Evolutionary conservation across 2,329 filamentous ascomycete genomes (phyloP).

Genomic region (Malbranchea cinnamomea): DNA sequence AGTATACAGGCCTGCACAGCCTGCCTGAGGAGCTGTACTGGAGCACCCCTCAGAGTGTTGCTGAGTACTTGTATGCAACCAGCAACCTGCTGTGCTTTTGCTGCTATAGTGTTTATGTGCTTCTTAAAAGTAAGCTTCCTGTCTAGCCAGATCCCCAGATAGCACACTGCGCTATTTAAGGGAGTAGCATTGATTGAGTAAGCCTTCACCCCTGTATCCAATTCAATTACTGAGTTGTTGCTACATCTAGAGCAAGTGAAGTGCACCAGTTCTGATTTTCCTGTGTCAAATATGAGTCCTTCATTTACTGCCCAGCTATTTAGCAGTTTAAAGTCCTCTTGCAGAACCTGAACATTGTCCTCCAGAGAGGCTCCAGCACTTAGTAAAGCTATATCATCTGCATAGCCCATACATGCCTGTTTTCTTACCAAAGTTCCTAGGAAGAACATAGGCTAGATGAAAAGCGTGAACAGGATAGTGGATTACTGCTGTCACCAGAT

Average conservation of each 20-base stretch:
- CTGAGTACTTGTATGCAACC: conserved; percentile 2
- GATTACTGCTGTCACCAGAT: too few relatives aligned
- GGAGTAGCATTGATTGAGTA: neutral
- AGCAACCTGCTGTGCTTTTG: conserved; percentile 8
- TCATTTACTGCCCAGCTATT: neutral
- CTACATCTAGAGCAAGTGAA: neutral
- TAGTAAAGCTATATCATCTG: conserved; percentile 2
- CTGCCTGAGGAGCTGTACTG: neutral
- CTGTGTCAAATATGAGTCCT: conserved; percentile 1
- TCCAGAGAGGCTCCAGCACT: neutral
- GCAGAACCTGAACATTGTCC: neutral
- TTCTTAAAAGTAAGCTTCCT: conserved; percentile 8
- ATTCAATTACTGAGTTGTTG: neutral
- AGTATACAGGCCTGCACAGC: conserved; percentile 5
- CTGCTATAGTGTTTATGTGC: conserved; percentile 9
- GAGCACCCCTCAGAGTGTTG: conserved; percentile 3
- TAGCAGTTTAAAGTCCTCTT: conserved; percentile 1
- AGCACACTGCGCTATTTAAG: conserved; percentile 7
- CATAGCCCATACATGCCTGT: neutral
- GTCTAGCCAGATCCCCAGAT: conserved; percentile 13
- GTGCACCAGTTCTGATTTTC: neutral
- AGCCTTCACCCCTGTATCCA: neutral
- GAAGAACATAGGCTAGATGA: too few relatives aligned
- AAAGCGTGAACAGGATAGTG: too few relatives aligned
- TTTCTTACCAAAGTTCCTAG: neutral